phyloP scores from a whole-genome alignment of 1,284 basidiomycete species.

The Chondrostereum purpureum region DNA sequence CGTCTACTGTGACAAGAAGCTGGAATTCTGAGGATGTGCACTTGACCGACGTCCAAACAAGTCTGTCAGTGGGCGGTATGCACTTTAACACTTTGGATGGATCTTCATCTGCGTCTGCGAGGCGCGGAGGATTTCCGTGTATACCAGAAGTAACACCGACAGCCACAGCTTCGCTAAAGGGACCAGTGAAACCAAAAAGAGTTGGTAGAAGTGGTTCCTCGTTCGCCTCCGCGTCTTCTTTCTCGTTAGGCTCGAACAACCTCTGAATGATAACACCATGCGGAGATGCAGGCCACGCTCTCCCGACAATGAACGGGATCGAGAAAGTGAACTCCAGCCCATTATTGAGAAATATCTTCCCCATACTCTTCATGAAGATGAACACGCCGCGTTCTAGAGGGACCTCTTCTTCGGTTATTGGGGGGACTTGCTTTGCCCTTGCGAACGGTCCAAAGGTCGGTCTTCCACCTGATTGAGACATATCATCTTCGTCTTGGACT shows the following conservation, averaged over 20 bases:
- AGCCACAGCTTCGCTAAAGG: conserved; percentile 68
- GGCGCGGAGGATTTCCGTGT: conserved; percentile 34
- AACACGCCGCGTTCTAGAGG: conserved; percentile 55
- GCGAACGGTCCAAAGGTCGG: conserved; percentile 60
- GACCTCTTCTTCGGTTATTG: conserved; percentile 24
- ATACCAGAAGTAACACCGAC: conserved; percentile 60
- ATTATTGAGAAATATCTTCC: conserved; percentile 67
- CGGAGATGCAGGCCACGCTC: conserved; percentile 72
- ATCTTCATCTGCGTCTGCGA: conserved; percentile 52
- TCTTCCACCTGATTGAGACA: conserved; percentile 24
- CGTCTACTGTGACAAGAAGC: conserved; percentile 51
- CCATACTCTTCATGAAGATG: conserved; percentile 72
- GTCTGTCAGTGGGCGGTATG: conserved; percentile 52
- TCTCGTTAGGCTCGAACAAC: conserved; percentile 58
- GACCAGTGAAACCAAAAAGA: conserved; percentile 71
- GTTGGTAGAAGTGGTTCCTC: conserved; percentile 64
- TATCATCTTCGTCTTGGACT: conserved; percentile 4
- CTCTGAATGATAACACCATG: conserved; percentile 76
- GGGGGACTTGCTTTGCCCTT: conserved; percentile 27
- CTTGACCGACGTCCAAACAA: conserved; percentile 52
- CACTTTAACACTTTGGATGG: conserved; percentile 40
- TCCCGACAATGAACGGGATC: conserved; percentile 76
- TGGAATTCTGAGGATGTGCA: conserved; percentile 38
- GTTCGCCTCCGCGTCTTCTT: conserved; percentile 57
- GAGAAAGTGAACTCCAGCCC: conserved; percentile 74